These are phyloP conservation scores for Lactuca saligna DNA, from an alignment of 129 eudicot species.

Conservation along the genomic window DNA sequence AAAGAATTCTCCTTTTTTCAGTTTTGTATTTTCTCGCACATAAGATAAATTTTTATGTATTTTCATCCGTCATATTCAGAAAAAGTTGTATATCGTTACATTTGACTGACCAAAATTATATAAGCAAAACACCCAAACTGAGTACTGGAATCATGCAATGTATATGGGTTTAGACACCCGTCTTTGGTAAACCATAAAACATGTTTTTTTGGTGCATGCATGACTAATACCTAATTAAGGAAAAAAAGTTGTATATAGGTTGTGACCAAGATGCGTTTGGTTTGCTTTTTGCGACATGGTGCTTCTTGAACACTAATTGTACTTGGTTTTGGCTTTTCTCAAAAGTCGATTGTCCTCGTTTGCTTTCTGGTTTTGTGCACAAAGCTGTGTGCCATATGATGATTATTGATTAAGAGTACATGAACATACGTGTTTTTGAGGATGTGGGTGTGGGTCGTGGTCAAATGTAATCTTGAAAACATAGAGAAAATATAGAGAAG, in stretches of 20 bases:
- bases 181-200: background rate
- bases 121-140: background rate
- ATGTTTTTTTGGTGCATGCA: background rate
- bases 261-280: background rate
- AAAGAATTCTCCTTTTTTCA: no score
- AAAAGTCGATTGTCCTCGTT: background rate
- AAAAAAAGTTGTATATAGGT: background rate
- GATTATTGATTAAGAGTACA: conserved; percentile 11
- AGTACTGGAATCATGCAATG: background rate
- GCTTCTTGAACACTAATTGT: background rate
- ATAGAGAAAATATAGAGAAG: background rate
- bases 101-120: background rate
- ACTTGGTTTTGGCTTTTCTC: background rate
- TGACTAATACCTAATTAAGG: conserved; percentile 5
- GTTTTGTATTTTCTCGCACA: no score
- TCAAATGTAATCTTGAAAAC: background rate
- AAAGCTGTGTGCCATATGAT: background rate
- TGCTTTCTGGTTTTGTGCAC: background rate
- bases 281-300: background rate
- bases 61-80: no score
- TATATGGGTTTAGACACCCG: background rate
- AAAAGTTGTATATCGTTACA: no score
- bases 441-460: background rate
- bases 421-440: background rate
- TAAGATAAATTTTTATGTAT: no score